Percentiles rank a stretch among this genome's conserved stretches.
These are phyloP conservation scores for Penicillium paneum DNA, from an alignment of 2,329 filamentous ascomycete species.

Conservation along the genomic window DNA sequence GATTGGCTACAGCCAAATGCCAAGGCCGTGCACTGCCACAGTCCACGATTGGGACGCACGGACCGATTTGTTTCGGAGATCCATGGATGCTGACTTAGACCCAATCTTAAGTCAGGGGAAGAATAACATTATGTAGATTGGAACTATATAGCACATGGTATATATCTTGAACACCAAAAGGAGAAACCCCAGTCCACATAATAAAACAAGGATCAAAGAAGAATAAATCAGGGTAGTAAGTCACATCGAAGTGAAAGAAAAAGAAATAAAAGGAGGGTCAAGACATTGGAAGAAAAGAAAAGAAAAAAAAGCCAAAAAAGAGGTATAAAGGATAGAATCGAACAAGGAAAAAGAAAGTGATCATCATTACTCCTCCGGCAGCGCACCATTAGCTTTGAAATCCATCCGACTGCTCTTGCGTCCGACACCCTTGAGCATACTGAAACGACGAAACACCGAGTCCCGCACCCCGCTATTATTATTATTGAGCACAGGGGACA, in stretches of 20 bases:
- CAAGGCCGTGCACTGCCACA: constrained; percentile 18
- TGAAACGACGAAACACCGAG: constrained; percentile 74
- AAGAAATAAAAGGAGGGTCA: constrained; percentile 5
- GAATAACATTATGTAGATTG: constrained; percentile 7
- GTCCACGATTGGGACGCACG: not conserved
- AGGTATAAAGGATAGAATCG: constrained; percentile 1
- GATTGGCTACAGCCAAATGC: not conserved
- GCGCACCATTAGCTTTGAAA: constrained; percentile 35
- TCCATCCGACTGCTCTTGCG: constrained; percentile 63
- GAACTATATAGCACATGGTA: constrained; percentile 19
- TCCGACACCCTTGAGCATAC: constrained; percentile 67
- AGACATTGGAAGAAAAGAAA: not conserved
- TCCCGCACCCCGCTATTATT: constrained; percentile 45
- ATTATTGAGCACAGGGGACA: constrained; percentile 36
- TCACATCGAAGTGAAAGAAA: constrained; percentile 17
- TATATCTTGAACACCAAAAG: constrained; percentile 19
- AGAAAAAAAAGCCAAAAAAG: not conserved
- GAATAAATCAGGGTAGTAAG: constrained; percentile 13
- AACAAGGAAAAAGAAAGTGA: constrained; percentile 2
- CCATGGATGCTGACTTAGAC: not conserved
- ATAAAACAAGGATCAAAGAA: constrained; percentile 4
- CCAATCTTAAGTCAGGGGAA: not conserved
- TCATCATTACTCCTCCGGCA: constrained; percentile 37
- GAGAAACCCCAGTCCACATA: constrained; percentile 16
- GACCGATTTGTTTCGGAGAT: not conserved